Conservation (phyloP, 2,329 filamentous ascomycete species). For the Monilinia vaccinii-corymbosi region DNA sequence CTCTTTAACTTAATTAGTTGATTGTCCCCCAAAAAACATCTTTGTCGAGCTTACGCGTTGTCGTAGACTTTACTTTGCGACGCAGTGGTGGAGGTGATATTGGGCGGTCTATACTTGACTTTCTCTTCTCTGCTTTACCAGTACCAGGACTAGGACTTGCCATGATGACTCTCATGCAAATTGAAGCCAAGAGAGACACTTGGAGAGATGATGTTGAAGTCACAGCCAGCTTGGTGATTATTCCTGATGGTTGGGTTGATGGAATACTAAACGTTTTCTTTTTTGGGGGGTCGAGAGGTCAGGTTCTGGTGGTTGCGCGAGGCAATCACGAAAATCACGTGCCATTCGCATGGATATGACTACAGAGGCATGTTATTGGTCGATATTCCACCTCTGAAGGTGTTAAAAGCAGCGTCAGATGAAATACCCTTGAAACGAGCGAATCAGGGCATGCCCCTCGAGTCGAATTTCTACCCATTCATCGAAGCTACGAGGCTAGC, state of each 20-base stretch:
- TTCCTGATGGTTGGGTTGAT: background rate
- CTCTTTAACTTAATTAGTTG: slow-evolving; percentile 37
- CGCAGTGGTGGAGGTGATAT: slow-evolving; percentile 29
- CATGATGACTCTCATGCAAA: slow-evolving; percentile 19
- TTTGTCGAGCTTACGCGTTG: slow-evolving; percentile 25
- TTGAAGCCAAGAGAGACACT: background rate
- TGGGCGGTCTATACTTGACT: slow-evolving; percentile 18
- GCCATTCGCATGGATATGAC: too few relatives aligned
- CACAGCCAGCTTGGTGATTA: background rate
- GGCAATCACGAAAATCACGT: background rate
- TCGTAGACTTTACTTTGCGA: slow-evolving; percentile 30
- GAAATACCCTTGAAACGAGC: too few relatives aligned
- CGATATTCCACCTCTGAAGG: too few relatives aligned
- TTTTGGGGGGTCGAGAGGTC: background rate
- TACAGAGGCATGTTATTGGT: too few relatives aligned
- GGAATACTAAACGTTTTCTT: background rate
- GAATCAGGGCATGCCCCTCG: too few relatives aligned
- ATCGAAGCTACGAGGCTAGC: too few relatives aligned
- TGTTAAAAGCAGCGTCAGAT: too few relatives aligned
- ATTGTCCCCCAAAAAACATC: background rate
- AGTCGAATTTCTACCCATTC: too few relatives aligned
- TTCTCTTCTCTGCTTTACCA: slow-evolving; percentile 21
- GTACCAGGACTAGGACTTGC: too few relatives aligned
- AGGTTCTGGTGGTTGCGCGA: background rate
- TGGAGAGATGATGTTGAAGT: background rate